These are phyloP conservation scores for Monosporascus sp. DNA, from an alignment of 2,329 filamentous ascomycete species.

Conservation along the genomic window DNA sequence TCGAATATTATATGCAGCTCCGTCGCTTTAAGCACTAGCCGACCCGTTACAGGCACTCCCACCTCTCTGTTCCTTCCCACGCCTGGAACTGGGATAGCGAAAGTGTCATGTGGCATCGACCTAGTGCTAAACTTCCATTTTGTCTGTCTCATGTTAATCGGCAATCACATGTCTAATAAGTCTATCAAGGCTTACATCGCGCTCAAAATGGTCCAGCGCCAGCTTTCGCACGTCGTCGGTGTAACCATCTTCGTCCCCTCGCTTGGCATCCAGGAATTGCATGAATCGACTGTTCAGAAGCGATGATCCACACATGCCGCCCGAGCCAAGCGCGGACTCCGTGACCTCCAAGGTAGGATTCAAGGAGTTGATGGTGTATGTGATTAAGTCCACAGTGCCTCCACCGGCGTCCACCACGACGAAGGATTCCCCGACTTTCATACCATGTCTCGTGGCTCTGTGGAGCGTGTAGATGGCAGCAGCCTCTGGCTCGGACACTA, in stretches of 20 bases:
- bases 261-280: slow-evolving; percentile 36
- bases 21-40: slow-evolving; percentile 31
- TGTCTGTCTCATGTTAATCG: slow-evolving; percentile 17
- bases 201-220: slow-evolving; percentile 40
- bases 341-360: slow-evolving; percentile 40
- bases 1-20: slow-evolving; percentile 39
- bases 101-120: slow-evolving; percentile 28
- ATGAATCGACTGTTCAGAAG: slow-evolving; percentile 44
- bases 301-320: slow-evolving; percentile 44
- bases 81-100: slow-evolving; percentile 31
- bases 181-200: slow-evolving; percentile 20
- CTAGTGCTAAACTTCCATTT: slow-evolving; percentile 32
- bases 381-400: slow-evolving; percentile 27
- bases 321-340: slow-evolving; percentile 44
- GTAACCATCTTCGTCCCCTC: slow-evolving; percentile 38
- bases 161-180: too few species aligned
- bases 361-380: slow-evolving; percentile 39
- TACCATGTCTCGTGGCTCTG: slow-evolving; percentile 33
- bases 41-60: slow-evolving; percentile 29
- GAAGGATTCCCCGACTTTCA: slow-evolving; percentile 42
- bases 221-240: slow-evolving; percentile 34
- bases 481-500: slow-evolving; percentile 49
- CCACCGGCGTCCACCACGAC: slow-evolving; percentile 51
- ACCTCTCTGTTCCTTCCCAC: slow-evolving; percentile 32
- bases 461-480: slow-evolving; percentile 45